A percentile compares a stretch with the other conserved stretches of the same genome.
phyloP scores from a whole-genome alignment of 257 asterid genomes.

The Primulina eburnea region DNA sequence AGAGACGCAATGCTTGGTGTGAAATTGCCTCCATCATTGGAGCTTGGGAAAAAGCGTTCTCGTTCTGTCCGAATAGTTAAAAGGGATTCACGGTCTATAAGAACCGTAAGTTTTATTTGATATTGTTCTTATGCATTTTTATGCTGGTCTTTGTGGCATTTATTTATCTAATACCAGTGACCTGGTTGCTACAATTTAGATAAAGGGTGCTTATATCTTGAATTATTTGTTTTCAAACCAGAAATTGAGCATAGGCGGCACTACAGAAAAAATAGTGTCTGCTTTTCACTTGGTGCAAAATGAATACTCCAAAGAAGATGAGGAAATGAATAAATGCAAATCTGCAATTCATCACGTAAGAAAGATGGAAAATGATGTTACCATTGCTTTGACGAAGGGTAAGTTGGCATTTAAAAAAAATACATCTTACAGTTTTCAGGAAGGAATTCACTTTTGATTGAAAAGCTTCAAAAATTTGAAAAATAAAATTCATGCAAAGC shows the following conservation, averaged over 20 bases:
- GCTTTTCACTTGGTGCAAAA: constrained; percentile 69
- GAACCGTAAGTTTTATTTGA: constrained; percentile 49
- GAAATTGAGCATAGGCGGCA: constrained; percentile 86
- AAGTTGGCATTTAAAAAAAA: constrained; percentile 2
- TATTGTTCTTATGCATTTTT: constrained; percentile 15
- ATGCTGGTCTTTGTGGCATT: neutral
- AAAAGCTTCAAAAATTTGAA: neutral
- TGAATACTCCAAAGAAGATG: constrained; percentile 66
- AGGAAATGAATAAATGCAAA: constrained; percentile 75
- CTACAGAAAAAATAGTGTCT: constrained; percentile 78
- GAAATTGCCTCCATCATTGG: constrained; percentile 71
- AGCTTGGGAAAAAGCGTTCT: constrained; percentile 66
- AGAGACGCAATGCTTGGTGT: constrained; percentile 79
- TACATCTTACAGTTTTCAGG: neutral
- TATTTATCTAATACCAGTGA: constrained; percentile 16
- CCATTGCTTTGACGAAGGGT: constrained; percentile 62
- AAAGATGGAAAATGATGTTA: constrained; percentile 76
- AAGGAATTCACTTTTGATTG: neutral
- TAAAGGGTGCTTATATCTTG: constrained; percentile 14
- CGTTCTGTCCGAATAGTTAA: constrained; percentile 74
- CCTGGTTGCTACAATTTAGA: constrained; percentile 2
- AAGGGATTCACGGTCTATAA: constrained; percentile 81
- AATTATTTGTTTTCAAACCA: constrained; percentile 36
- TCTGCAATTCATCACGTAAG: constrained; percentile 60
- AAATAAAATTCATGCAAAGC: neutral